A percentile compares a stretch with the other conserved stretches of the same genome.
Conservation (phyloP, 148 eudicot species). For the Rhododendron vialii region DNA sequence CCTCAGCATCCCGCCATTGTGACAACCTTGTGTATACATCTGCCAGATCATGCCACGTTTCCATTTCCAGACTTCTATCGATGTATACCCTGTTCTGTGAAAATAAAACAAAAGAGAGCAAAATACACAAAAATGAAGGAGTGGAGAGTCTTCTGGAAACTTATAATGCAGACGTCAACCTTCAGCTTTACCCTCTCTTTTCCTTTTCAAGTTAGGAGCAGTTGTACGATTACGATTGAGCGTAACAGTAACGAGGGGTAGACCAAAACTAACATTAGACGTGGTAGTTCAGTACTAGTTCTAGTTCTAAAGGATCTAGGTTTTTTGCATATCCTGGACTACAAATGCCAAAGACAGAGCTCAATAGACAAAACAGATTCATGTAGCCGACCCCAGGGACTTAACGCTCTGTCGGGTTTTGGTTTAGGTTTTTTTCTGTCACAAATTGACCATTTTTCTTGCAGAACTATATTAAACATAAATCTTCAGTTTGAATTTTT, state of each 20-base stretch:
- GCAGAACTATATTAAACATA: background rate
- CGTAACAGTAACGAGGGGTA: background rate
- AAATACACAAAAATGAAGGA: background rate
- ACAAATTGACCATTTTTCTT: background rate
- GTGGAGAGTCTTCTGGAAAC: background rate
- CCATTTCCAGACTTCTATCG: conserved; percentile 62
- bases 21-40: conserved; percentile 62
- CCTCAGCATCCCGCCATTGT: conserved; percentile 85
- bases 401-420: background rate
- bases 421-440: background rate
- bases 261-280: background rate
- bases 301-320: background rate
- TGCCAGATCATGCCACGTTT: conserved; percentile 94
- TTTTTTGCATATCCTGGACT: background rate
- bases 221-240: background rate
- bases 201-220: background rate
- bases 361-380: background rate
- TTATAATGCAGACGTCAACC: background rate
- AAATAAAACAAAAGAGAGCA: background rate
- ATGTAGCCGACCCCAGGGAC: background rate
- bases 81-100: conserved; percentile 47
- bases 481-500: background rate
- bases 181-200: background rate
- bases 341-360: background rate
- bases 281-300: background rate